phyloP scores from a whole-genome alignment of 805 yeast genomes.

The Candida chilensis region DNA sequence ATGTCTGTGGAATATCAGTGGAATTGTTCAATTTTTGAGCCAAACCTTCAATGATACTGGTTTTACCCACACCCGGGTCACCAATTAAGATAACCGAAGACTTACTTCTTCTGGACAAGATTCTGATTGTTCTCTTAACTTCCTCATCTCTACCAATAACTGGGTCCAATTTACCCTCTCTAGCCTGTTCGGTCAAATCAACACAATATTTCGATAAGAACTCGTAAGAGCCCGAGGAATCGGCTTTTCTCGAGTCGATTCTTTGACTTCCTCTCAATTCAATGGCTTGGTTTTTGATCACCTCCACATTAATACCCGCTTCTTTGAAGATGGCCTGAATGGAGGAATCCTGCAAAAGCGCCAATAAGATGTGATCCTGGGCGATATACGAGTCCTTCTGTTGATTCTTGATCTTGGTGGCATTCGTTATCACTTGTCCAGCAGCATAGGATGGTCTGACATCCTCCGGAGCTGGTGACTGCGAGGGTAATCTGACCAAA shows the following conservation, averaged over 20 bases:
- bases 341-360: constrained; percentile 71
- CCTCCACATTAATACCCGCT: constrained; percentile 54
- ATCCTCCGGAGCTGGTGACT: constrained; percentile 82
- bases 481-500: constrained; percentile 79
- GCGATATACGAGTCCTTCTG: constrained; percentile 91
- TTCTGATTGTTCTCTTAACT: constrained; percentile 89
- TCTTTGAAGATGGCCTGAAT: constrained; percentile 69
- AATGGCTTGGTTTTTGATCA: constrained; percentile 68
- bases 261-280: constrained; percentile 83
- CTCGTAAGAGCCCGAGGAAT: constrained; percentile 77
- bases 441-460: constrained; percentile 69
- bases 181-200: constrained; percentile 88
- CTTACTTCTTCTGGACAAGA: constrained; percentile 93
- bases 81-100: constrained; percentile 96
- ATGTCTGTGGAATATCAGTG: constrained; percentile 87
- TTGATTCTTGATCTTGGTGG: constrained; percentile 69
- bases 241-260: constrained; percentile 92
- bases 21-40: constrained; percentile 95
- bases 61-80: constrained; percentile 99
- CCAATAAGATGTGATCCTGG: constrained; percentile 87
- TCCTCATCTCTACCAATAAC: constrained; percentile 99
- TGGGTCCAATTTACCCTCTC: constrained; percentile 93
- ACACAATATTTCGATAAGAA: constrained; percentile 84
- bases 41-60: constrained; percentile 96
- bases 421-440: constrained; percentile 64